phyloP scores from a whole-genome alignment of 2,329 filamentous ascomycete genomes.

The Ceratocystis albifundus region DNA sequence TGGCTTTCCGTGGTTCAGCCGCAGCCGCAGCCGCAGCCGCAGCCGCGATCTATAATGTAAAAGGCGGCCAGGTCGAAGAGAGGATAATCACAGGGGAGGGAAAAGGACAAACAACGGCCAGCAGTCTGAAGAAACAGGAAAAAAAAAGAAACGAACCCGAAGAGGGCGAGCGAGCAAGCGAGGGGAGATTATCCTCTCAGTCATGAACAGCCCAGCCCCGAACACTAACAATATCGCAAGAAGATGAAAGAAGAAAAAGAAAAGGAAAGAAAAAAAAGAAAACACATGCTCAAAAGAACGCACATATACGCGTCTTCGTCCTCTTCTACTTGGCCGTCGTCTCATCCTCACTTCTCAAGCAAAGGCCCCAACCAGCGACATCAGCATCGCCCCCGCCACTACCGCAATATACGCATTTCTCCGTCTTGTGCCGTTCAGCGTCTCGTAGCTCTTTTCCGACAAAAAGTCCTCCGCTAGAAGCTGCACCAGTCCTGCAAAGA shows the following conservation, averaged over 20 bases:
- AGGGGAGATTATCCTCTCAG: background rate
- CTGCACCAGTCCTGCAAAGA: constrained; percentile 77
- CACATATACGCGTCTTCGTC: background rate
- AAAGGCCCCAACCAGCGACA: constrained; percentile 64
- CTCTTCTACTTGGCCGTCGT: background rate
- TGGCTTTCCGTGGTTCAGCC: background rate
- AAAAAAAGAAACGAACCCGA: background rate
- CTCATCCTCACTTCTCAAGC: constrained; percentile 35
- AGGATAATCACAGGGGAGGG: background rate
- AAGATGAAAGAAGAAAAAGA: background rate
- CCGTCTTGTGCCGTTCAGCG: constrained; percentile 50
- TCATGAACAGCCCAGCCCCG: background rate
- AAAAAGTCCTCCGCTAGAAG: constrained; percentile 76
- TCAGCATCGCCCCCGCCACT: constrained; percentile 51
- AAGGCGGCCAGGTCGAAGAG: background rate
- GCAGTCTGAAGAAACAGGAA: background rate
- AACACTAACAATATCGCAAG: background rate
- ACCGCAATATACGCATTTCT: constrained; percentile 54
- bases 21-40: background rate
- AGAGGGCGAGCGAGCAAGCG: background rate
- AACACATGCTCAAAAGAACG: background rate
- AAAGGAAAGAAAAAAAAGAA: background rate
- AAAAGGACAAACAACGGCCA: no score
- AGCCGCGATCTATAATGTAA: background rate
- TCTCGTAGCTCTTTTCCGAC: constrained; percentile 60